These are phyloP conservation scores for Crucihimalaya himalaica DNA, from an alignment of 345 rosid genomes.

Conservation along the genomic window DNA sequence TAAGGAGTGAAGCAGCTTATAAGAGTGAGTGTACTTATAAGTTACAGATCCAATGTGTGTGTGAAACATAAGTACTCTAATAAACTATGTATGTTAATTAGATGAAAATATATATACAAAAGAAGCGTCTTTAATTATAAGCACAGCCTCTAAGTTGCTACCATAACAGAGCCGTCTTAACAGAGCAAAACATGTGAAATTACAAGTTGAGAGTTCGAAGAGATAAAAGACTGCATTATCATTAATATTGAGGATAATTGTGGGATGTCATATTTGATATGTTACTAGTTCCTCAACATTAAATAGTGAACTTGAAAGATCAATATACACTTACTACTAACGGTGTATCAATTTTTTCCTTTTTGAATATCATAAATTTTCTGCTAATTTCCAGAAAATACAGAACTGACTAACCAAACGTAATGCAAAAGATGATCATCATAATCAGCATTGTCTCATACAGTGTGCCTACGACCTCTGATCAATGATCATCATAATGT, in stretches of 20 bases:
- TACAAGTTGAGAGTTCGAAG: not conserved
- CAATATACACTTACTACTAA: too few species aligned
- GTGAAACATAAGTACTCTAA: not conserved
- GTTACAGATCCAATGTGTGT: conserved; percentile 19
- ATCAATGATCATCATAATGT: too few species aligned
- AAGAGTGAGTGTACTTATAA: not conserved
- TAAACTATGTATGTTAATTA: not conserved
- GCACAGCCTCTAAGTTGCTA: not conserved
- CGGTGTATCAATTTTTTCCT: not conserved
- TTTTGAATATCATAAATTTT: not conserved
- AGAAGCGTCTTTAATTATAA: not conserved
- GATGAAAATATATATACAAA: not conserved
- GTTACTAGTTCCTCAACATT: too few species aligned
- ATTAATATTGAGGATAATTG: not conserved
- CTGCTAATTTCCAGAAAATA: not conserved
- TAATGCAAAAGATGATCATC: too few species aligned
- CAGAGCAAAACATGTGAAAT: not conserved
- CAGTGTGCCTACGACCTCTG: too few species aligned
- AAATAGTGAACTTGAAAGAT: too few species aligned
- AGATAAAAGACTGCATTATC: not conserved
- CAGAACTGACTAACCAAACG: too few species aligned
- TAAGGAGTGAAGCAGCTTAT: conserved; percentile 13
- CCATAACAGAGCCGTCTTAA: not conserved
- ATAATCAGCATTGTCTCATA: too few species aligned
- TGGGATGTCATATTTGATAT: too few species aligned